A percentile compares a stretch with the other conserved stretches of the same genome.
Conservation (phyloP, 495 filamentous ascomycete genomes). For the Wilcoxina mikolae region DNA sequence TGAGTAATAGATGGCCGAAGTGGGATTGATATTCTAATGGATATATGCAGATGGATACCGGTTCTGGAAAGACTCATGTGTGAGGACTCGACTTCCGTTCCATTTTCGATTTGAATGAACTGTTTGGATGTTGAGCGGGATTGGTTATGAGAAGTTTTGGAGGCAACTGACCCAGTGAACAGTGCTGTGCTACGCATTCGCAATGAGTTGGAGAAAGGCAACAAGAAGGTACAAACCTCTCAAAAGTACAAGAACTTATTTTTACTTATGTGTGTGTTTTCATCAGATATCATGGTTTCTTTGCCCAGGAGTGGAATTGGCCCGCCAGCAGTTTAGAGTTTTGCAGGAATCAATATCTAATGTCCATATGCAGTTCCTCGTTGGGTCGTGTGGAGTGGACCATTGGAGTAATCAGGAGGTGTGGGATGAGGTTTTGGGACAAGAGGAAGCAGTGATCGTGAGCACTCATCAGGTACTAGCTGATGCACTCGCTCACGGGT, state of each 20-base stretch:
- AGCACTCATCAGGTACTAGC: conserved; percentile 42
- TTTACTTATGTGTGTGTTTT: not conserved
- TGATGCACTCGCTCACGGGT: conserved; percentile 68
- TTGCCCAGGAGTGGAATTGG: conserved; percentile 60
- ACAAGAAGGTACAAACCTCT: conserved; percentile 42
- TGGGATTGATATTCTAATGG: not conserved
- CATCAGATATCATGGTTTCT: conserved; percentile 51
- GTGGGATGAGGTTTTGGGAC: conserved; percentile 55
- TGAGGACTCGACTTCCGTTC: too few species aligned
- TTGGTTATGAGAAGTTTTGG: too few species aligned
- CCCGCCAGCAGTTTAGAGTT: conserved; percentile 54
- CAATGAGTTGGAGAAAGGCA: conserved; percentile 51
- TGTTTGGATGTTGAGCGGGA: too few species aligned
- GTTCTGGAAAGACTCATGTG: conserved; percentile 86
- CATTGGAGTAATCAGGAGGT: conserved; percentile 55
- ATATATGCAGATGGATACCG: conserved; percentile 66
- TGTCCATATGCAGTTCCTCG: conserved; percentile 48
- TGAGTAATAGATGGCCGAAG: conserved; percentile 31
- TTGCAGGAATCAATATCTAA: conserved; percentile 48
- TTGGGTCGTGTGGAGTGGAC: conserved; percentile 50
- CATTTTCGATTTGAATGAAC: too few species aligned
- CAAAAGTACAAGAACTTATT: not conserved
- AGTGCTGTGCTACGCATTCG: conserved; percentile 69
- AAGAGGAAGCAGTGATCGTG: conserved; percentile 13
- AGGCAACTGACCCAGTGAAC: conserved; percentile 3